Conservation (phyloP, 2,329 filamentous ascomycete genomes). For the Paramyrothecium roridum region DNA sequence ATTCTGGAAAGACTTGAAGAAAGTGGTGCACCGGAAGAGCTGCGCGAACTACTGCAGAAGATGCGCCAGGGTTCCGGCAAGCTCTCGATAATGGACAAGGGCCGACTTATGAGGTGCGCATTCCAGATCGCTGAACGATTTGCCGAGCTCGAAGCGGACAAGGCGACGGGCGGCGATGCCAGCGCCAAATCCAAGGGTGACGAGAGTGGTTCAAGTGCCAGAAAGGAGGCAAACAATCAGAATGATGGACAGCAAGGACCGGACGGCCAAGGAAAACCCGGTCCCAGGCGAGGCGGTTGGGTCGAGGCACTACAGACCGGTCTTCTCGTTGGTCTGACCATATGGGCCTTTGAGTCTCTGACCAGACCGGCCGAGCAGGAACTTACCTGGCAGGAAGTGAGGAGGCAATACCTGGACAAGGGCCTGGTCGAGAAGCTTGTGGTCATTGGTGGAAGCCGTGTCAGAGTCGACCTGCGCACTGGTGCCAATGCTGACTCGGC, state of each 20-base stretch:
- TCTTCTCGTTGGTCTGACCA: slow-evolving; percentile 50
- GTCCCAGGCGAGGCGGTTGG: slow-evolving; percentile 19
- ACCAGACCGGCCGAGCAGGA: slow-evolving; percentile 54
- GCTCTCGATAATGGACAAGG: slow-evolving; percentile 33
- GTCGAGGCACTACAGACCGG: slow-evolving; percentile 30
- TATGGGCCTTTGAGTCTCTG: slow-evolving; percentile 39
- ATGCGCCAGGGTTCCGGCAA: slow-evolving; percentile 57
- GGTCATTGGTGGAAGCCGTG: slow-evolving; percentile 67
- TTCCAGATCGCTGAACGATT: slow-evolving; percentile 33
- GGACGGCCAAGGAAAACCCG: not conserved
- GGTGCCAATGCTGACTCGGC: slow-evolving; percentile 48
- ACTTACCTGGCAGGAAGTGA: slow-evolving; percentile 97
- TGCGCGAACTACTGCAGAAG: slow-evolving; percentile 54
- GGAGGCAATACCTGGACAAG: slow-evolving; percentile 91
- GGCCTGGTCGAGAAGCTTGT: slow-evolving; percentile 92
- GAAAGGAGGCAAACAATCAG: not conserved
- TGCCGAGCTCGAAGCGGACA: slow-evolving; percentile 22
- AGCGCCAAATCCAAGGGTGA: not conserved
- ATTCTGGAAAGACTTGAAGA: slow-evolving; percentile 61
- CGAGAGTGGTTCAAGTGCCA: not conserved
- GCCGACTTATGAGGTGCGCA: slow-evolving; percentile 30
- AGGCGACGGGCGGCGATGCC: slow-evolving; percentile 1
- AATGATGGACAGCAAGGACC: slow-evolving; percentile 3
- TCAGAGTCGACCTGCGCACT: slow-evolving; percentile 77
- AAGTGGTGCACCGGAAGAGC: slow-evolving; percentile 67